Base-by-base conservation (phyloP, 306 rosid genomes). In the Cotoneaster glaucophyllus region DNA sequence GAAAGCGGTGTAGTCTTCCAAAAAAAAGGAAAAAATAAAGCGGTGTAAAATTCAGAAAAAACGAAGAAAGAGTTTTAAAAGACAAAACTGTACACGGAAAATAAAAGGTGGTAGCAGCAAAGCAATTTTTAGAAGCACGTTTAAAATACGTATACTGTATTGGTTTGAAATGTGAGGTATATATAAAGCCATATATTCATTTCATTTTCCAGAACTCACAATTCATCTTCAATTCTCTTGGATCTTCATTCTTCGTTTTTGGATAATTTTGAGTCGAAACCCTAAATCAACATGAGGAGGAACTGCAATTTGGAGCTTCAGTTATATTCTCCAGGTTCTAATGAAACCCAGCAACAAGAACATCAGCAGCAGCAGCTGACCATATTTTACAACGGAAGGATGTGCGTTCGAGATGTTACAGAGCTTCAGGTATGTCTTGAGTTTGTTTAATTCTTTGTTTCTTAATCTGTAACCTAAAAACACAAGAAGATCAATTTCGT, bases 361-460 rank as follows among this genome's bases (percentile, higher is more conserved):
- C 54, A 62, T 1, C n/a, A 29, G 43, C 6, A n/a, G n/a, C 58
- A 17, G 37, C 59, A 25, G 53, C 70, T 93, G 2, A 93, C 96
- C 11, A 85, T 93, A 69, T 84, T 93, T 81, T 93, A 93, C 74
- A 86, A 89, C 41, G 97, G 93, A 6, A 70, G 77, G 67, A 84
- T 90, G 75, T 90, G 89, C 39, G 94, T 86, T 75, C 74, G 83
- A 12, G 90, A 93, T 80, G 97, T 90, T 26, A 93, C 94, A 0
- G 90, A 90, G 74, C n/a, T 87, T 81, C 93, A 88, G 96, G 97
- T 93, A 67, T 21, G 15, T 17, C 39, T 8, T 13, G 62, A 34
- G 19, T 31, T 14, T 63, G 22, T 29, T 12, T 14, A 7, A 4
- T 21, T 64, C 37, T 31, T 63, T 31, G 22, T 64, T 32, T 43